Conservation (phyloP, 2,329 filamentous ascomycete genomes). For the Emericellopsis cladophorae region DNA sequence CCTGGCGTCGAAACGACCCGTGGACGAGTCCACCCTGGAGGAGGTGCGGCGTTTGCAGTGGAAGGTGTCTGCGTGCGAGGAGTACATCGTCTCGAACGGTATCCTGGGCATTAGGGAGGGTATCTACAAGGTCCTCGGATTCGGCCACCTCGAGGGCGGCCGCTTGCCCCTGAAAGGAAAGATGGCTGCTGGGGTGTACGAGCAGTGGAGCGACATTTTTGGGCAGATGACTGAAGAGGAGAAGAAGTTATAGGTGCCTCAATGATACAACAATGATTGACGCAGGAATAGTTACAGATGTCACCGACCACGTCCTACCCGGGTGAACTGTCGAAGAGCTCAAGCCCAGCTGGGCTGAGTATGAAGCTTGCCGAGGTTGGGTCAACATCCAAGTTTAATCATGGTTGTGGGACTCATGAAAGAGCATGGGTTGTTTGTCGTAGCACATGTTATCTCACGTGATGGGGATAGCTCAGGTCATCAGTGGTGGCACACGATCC, state of each 20-base stretch:
- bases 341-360: too few relatives aligned
- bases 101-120: slow-evolving; percentile 54
- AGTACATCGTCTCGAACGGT: slow-evolving; percentile 47
- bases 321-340: too few relatives aligned
- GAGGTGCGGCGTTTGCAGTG: slow-evolving; percentile 48
- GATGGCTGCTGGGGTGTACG: slow-evolving; percentile 29
- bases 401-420: too few relatives aligned
- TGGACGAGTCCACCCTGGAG: slow-evolving; percentile 28
- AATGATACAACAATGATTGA: background rate
- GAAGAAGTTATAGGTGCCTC: slow-evolving; percentile 1
- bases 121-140: slow-evolving; percentile 38
- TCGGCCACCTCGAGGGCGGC: slow-evolving; percentile 45
- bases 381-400: too few relatives aligned
- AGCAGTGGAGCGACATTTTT: slow-evolving; percentile 5
- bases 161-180: slow-evolving; percentile 44
- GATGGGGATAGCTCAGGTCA: too few relatives aligned
- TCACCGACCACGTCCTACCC: too few relatives aligned
- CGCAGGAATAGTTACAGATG: too few relatives aligned
- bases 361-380: too few relatives aligned
- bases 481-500: too few relatives aligned
- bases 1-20: slow-evolving; percentile 21
- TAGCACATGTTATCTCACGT: too few relatives aligned
- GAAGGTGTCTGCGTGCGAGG: slow-evolving; percentile 46
- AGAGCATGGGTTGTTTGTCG: too few relatives aligned
- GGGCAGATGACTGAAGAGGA: slow-evolving; percentile 7